Conservation (phyloP, 768 basidiomycete genomes). For the Boletus reticuloceps region DNA sequence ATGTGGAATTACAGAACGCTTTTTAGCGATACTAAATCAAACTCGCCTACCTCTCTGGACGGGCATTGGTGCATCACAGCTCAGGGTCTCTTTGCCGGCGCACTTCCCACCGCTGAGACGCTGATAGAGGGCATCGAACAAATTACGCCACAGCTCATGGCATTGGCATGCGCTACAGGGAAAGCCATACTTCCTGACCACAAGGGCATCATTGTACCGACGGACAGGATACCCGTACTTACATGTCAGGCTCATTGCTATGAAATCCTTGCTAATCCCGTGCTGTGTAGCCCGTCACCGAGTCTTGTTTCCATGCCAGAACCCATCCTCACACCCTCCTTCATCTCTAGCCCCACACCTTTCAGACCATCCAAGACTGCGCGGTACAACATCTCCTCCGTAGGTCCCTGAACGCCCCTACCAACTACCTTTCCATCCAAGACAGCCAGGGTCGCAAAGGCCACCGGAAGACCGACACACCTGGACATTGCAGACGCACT, state of each 20-base stretch:
- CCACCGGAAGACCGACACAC: constrained; percentile 86
- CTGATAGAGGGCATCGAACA: constrained; percentile 65
- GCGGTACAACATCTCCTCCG: constrained; percentile 54
- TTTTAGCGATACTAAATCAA: not conserved
- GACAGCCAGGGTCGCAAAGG: constrained; percentile 71
- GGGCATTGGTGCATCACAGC: constrained; percentile 69
- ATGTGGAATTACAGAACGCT: no score
- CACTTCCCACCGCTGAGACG: constrained; percentile 72
- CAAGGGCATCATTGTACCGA: constrained; percentile 66
- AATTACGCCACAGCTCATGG: constrained; percentile 76
- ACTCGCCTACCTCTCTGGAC: not conserved
- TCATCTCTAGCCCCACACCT: constrained; percentile 41
- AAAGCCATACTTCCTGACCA: constrained; percentile 64
- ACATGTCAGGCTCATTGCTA: constrained; percentile 54
- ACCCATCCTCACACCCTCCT: constrained; percentile 38
- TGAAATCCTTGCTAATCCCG: not conserved
- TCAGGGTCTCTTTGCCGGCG: constrained; percentile 66
- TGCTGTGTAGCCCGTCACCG: constrained; percentile 16
- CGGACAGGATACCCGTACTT: constrained; percentile 72
- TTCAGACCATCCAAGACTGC: constrained; percentile 63
- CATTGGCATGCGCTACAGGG: constrained; percentile 74
- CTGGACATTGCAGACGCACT: constrained; percentile 82
- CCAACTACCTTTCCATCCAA: constrained; percentile 54
- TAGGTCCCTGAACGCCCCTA: constrained; percentile 71
- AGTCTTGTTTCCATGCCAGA: constrained; percentile 46